These are phyloP conservation scores for Pelomyxa schiedti DNA, from an alignment of 78 protist genomes.

Conservation along the genomic window DNA sequence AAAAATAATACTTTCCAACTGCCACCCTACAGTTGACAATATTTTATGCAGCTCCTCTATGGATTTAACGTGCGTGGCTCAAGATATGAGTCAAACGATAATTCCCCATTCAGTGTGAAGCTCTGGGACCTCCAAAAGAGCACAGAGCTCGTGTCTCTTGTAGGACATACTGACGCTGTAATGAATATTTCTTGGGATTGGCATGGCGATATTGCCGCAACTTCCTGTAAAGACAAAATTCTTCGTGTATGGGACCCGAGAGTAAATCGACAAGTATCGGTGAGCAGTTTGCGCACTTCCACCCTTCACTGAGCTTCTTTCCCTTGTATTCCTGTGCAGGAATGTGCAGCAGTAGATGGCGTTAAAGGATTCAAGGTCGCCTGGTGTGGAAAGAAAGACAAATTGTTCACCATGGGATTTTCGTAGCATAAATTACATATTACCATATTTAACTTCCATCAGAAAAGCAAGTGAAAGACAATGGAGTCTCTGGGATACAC, in stretches of 20 bases:
- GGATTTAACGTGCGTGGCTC: not conserved
- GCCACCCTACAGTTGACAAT: conserved; percentile 64
- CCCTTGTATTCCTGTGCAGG: not conserved
- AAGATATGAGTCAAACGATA: not conserved
- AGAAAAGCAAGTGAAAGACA: conserved; percentile 11
- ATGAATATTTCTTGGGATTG: conserved; percentile 21
- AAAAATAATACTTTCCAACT: conserved; percentile 34
- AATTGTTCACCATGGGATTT: conserved; percentile 62
- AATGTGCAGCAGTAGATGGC: conserved; percentile 40
- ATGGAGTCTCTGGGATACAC: conserved; percentile 18
- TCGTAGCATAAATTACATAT: too few species aligned
- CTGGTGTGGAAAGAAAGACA: conserved; percentile 44
- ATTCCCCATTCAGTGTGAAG: conserved; percentile 32
- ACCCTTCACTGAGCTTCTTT: not conserved
- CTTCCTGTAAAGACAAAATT: conserved; percentile 63
- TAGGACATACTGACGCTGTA: conserved; percentile 30
- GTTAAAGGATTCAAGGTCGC: conserved; percentile 49
- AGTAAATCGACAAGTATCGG: conserved; percentile 15
- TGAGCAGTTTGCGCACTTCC: not conserved
- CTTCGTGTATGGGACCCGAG: conserved; percentile 71
- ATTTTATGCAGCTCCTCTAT: conserved; percentile 43
- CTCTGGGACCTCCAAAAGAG: conserved; percentile 60
- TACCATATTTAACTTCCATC: too few species aligned
- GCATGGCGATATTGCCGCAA: conserved; percentile 45
- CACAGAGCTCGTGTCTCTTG: not conserved